Base-by-base conservation (phyloP, 2,329 filamentous ascomycete genomes). In the Arthrobotrys pseudoclavata region DNA sequence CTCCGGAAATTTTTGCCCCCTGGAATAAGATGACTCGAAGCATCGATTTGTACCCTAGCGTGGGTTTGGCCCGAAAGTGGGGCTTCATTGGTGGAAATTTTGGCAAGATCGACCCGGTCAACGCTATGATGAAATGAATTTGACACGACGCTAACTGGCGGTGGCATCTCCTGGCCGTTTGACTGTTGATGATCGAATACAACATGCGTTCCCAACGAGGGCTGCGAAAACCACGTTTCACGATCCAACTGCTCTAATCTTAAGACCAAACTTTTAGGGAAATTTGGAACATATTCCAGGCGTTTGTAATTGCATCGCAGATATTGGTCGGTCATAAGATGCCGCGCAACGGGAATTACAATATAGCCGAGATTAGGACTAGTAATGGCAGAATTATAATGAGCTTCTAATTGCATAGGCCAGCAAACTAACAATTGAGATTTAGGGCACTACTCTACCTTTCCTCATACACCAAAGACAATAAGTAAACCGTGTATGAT, bases 331-430 rank as follows among this genome's bases (percentile, higher is more conserved):
- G 64, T 76, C 71, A 76, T 76, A 42, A 76, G 71, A 24, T 76
- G 71, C 31, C 71, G 71, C 3, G 64, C 71, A 13, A 69, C 71
- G 18, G 71, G 71, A 7, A 76, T 64, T 13, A 76, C 57, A 26
- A 76, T 76, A 31, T 76, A 76, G 31, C 71, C 71, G 48, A 76
- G 71, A 63, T 76, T 76, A 20, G 71, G 71, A n/a, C 71, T 76
- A 18, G 10, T n/a, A 40, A 15, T 5, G 7, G 5, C 18, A 34
- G 3, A n/a, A 2, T 63, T n/a, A 18, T n/a, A 22, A 47, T 71
- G 24, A 72, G 69, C 48, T 57, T 48, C 22, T 6, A n/a, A 47
- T 42, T 37, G 1, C 15, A 10, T 12, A 24, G 7, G 29, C 47
- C 10, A 20, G 42, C 15, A 42, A 60, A n/a, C 29, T 18, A 20